Base-by-base conservation (phyloP, 1,284 basidiomycete species). In the Trametes pubescens region DNA sequence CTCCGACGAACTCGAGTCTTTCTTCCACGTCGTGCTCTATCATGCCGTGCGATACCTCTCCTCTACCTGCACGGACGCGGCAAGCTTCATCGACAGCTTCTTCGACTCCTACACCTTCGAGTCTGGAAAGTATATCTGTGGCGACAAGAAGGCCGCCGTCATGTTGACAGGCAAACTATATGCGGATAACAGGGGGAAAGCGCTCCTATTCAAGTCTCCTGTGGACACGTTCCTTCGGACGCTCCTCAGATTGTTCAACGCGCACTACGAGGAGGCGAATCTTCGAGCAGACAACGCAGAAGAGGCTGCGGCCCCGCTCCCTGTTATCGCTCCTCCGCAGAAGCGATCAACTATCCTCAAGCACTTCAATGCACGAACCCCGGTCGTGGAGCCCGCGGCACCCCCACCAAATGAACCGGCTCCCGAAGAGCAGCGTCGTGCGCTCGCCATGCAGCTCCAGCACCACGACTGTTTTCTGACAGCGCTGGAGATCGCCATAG, bases 1-100 rank as follows among this genome's bases (percentile, higher is more conserved):
- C 4, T 11, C 56, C 9, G 61, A 67, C 26, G 66, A 67, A 29
- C 40, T 67, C 21, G 66, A 67, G n/a, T 62, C 63, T 1, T 62
- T 67, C 40, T 52, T 62, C 40, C 51, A 67, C 37, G 60, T 67
- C 46, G 32, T 52, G 24, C 44, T 67, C 16, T 65, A 67, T 48
- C 32, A 59, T 26, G 63, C 38, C 26, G n/a, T 63, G 11, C 63
- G 66, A 2, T 65, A 65, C n/a, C 32, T 65, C 22, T 35, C 26
- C 7, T 44, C 49, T 13, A 53, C 51, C 37, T 49, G 47, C 43
- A n/a, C 7, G 22, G 34, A 59, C 14, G 44, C 57, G n/a, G 52
- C 35, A 22, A 16, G 9, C 18, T 59, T 51, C 56, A 53, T 67
- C 38, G 47, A 55, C 16, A 7, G 8, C 11, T 67, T 46, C 56